Evolutionary conservation across 1,139 yeast species (phyloP).

Genomic region (Pneumocystis jirovecii): DNA sequence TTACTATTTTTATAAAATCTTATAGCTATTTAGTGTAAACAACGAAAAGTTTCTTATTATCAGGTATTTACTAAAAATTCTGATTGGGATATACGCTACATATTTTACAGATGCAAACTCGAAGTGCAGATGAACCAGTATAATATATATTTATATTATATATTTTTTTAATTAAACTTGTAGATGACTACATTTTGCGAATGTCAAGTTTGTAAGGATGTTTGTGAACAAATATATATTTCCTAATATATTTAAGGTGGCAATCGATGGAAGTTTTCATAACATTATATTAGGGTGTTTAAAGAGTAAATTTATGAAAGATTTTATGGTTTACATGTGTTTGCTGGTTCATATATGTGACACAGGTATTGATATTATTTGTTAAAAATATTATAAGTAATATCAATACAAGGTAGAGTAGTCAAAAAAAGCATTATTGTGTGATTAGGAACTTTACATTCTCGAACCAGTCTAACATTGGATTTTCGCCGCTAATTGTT

Average conservation of each 20-base stretch:
- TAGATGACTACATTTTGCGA: background rate
- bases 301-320: background rate
- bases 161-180: background rate
- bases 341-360: background rate
- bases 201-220: background rate
- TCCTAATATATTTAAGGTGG: background rate
- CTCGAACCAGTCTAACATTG: slow-evolving; percentile 66
- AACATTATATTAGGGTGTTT: background rate
- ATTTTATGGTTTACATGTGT: background rate
- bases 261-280: background rate
- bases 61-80: slow-evolving; percentile 29
- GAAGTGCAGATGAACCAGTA: slow-evolving; percentile 96
- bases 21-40: slow-evolving; percentile 50
- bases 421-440: slow-evolving; percentile 4
- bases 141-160: background rate
- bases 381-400: background rate
- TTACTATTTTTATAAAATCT: background rate
- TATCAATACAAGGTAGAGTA: background rate
- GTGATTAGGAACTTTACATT: slow-evolving; percentile 61
- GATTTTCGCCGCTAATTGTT: slow-evolving; percentile 68
- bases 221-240: background rate
- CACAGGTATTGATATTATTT: background rate
- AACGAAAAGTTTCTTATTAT: slow-evolving; percentile 88
- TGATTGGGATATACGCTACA: background rate
- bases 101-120: slow-evolving; percentile 51